These are phyloP conservation scores for Auxenochlorella pyrenoidosa DNA, from an alignment of 139 green algal species.

Conservation along the genomic window DNA sequence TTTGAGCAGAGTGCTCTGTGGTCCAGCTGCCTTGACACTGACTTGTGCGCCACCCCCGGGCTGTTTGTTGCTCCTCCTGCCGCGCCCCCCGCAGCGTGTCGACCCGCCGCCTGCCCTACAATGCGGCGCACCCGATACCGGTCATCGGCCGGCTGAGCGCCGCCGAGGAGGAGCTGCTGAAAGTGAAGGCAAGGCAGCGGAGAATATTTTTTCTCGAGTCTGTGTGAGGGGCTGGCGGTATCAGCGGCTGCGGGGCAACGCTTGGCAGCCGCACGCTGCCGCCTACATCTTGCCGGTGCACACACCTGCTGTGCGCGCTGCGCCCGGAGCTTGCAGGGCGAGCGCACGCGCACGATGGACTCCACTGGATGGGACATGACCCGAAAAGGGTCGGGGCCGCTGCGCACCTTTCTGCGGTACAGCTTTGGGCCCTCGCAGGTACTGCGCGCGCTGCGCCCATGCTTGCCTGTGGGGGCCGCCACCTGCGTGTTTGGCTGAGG, in stretches of 20 bases:
- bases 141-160: not conserved
- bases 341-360: not conserved
- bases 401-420: not conserved
- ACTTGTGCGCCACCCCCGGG: too few relatives aligned
- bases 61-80: too few relatives aligned
- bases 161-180: not conserved
- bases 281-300: too few relatives aligned
- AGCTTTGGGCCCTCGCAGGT: not conserved
- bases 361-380: not conserved
- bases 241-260: not conserved
- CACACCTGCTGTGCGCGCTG: too few relatives aligned
- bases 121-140: slow-evolving; percentile 15
- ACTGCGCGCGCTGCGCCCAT: too few relatives aligned
- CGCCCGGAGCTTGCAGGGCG: not conserved
- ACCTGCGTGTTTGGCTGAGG: too few relatives aligned
- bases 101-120: slow-evolving; percentile 6
- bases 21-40: too few relatives aligned
- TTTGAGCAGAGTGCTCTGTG: too few relatives aligned
- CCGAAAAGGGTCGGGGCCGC: not conserved
- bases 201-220: too few relatives aligned
- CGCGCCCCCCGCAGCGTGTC: not conserved
- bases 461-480: too few relatives aligned
- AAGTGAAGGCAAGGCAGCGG: not conserved
- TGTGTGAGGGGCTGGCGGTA: not conserved
- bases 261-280: too few relatives aligned